Base-by-base conservation (phyloP, 2,329 filamentous ascomycete species). In the Microthyrium microscopicum region DNA sequence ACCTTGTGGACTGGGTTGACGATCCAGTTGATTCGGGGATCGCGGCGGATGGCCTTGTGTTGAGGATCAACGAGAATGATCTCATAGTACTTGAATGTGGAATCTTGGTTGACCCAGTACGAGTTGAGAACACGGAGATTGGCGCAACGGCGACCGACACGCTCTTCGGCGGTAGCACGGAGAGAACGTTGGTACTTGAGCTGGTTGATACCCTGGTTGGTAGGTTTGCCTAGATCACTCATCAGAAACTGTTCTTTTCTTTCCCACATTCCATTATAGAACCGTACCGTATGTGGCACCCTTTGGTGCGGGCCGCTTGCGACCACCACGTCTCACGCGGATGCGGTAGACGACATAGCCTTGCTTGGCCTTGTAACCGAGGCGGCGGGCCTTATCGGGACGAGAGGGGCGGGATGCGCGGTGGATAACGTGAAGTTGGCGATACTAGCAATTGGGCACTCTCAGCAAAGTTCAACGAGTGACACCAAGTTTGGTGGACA, bases 71-170 rank as follows among this genome's bases (percentile, higher is more conserved):
- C 87, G 58, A 94, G 82, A 71, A 98, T 95, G 66, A 95, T 77
- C 70, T 98, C 89, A 73, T 75, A 98, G 81, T 98, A 98, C 76
- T 98, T 98, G 82, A 95, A 98, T 67, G 89, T 98, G 42, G 85
- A 94, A 73, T 98, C 89, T 75, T 95, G 84, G 81, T 98, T 98
- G 73, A 98, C 83, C 91, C 91, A 98, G 85, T 98, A 98, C 45
- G 87, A 95, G 81, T 98, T 98, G 58, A 98, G 80, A 58, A 98
- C 89, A 60, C 89, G 84, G 64, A 98, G 68, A 71, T 98, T 98
- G 68, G 85, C 84, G 72, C 85, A 94, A 62, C 87, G 85, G 65
- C 85, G 85, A 58, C 91, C 89, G 60, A 98, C 87, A 80, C 89
- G 89, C 79, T 98, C 89, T 74, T 98, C 91, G 54, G 91, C 91